Evolutionary conservation across 2,329 filamentous ascomycete species (phyloP), one percentile per base, ranked within the genome.

Genomic region (Diaporthe vexans): DNA sequence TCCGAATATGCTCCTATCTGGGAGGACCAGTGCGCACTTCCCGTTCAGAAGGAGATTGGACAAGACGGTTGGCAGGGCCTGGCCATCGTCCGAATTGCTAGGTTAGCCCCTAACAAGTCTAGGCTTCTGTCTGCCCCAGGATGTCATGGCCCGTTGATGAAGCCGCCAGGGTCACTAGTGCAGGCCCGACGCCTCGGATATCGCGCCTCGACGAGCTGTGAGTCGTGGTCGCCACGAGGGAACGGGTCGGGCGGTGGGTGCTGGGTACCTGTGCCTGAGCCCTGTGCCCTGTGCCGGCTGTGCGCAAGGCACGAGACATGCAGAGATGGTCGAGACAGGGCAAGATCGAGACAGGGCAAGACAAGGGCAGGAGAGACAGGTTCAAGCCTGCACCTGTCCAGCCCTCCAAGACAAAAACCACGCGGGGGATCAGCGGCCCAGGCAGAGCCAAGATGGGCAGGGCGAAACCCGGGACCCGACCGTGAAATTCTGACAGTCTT

Each of bases 61-160:
- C 63, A 52, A 67, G 63, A 24, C 63, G 46, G 63, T 26, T 67
- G 63, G 63, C 63, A 67, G 63, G 46, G 63, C 46, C 63, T 67
- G 63, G 46, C 63, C 63, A 40, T 46, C 48, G 21, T 68, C 63
- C 48, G 63, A 54, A 54, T 52, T 33, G 33, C 33, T n/a, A 35
- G 21, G n/a, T 54, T 52, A 52, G 63, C 21, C 46, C 63, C 63
- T 52, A 52, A 54, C 46, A 68, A 68, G 63, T 26, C 63, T 40
- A 68, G 63, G 48, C 33, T 48, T 40, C 21, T n/a, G 33, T 29
- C 63, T 9, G 17, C 46, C 63, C 29, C 19, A 26, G 48, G 33
- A 40, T 54, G 63, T 29, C 63, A 24, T 54, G 1, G 48, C 63
- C 63, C 63, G 63, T 68, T 68, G 63, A 68, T 68, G 48, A 68